Percentiles rank a stretch among this genome's conserved stretches.
These are phyloP conservation scores for Hypoxylon cercidicola DNA, from an alignment of 495 filamentous ascomycete species.

Conservation along the genomic window DNA sequence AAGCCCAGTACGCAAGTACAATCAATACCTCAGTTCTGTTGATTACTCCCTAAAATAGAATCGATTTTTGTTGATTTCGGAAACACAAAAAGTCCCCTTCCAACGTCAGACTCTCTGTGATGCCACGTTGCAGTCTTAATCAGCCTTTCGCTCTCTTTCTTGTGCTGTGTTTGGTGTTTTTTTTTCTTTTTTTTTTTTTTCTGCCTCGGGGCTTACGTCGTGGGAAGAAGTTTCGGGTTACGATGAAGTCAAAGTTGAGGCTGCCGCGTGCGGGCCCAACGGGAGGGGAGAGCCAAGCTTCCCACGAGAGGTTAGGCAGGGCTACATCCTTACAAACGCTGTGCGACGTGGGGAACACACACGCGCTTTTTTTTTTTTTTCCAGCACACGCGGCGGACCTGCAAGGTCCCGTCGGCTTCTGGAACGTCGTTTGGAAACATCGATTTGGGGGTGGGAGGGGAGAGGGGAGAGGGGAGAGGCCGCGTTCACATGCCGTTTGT, in stretches of 20 bases:
- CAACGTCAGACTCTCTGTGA: slow-evolving; percentile 7
- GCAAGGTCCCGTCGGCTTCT: slow-evolving; percentile 44
- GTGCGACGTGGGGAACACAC: slow-evolving; percentile 36
- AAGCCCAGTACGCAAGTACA: slow-evolving; percentile 41
- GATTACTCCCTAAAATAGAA: slow-evolving; percentile 30
- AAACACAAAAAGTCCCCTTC: background rate
- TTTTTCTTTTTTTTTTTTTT: too few relatives aligned
- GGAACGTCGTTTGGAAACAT: slow-evolving; percentile 30
- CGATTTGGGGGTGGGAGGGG: background rate
- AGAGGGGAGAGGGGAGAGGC: too few relatives aligned
- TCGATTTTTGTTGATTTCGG: slow-evolving; percentile 24
- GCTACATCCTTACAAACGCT: slow-evolving; percentile 41
- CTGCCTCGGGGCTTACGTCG: background rate
- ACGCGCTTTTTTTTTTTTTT: slow-evolving; percentile 44
- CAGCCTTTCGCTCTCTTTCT: background rate
- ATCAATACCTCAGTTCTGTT: slow-evolving; percentile 27
- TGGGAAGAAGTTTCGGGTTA: slow-evolving; percentile 8
- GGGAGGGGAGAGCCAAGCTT: slow-evolving; percentile 12
- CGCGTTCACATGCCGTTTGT: slow-evolving; percentile 38
- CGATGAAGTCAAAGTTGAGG: slow-evolving; percentile 44
- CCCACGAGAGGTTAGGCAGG: slow-evolving; percentile 42
- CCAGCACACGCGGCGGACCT: slow-evolving; percentile 40
- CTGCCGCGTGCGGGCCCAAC: slow-evolving; percentile 37
- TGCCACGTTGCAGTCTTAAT: slow-evolving; percentile 38
- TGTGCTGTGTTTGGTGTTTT: slow-evolving; percentile 12